phyloP scores from a whole-genome alignment of 306 rosid species.

The Lathyrus sativus region DNA sequence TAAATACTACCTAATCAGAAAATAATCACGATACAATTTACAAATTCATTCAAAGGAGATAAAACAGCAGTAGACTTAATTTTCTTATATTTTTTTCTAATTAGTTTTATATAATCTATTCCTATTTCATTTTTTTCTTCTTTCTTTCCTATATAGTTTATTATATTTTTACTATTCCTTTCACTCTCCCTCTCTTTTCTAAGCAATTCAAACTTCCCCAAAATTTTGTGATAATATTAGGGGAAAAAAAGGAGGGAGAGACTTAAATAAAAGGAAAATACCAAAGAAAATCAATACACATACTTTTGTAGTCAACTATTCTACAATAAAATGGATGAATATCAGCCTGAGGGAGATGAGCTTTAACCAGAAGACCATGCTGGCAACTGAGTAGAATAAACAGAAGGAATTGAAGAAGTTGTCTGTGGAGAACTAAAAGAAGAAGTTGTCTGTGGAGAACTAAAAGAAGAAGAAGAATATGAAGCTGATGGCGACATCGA shows the following conservation, averaged over 20 bases:
- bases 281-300: neutral
- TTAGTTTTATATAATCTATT: neutral
- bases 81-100: neutral
- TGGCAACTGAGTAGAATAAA: conserved; percentile 21
- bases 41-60: neutral
- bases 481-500: conserved; percentile 21
- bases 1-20: neutral
- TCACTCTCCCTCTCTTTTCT: neutral
- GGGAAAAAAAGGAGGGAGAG: neutral
- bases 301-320: neutral
- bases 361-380: conserved; percentile 29
- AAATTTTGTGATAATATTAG: neutral
- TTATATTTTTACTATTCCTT: neutral
- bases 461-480: conserved; percentile 21
- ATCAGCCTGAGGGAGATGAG: conserved; percentile 35
- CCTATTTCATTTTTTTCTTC: neutral
- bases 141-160: neutral
- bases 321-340: neutral
- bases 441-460: conserved; percentile 29
- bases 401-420: conserved; percentile 22
- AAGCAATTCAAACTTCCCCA: neutral
- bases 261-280: no score
- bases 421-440: conserved; percentile 17
- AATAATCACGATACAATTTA: neutral
- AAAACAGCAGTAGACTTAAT: neutral